Evolutionary conservation across 139 green algal species (phyloP).

Genomic region (Chlamydomonas incerta): DNA sequence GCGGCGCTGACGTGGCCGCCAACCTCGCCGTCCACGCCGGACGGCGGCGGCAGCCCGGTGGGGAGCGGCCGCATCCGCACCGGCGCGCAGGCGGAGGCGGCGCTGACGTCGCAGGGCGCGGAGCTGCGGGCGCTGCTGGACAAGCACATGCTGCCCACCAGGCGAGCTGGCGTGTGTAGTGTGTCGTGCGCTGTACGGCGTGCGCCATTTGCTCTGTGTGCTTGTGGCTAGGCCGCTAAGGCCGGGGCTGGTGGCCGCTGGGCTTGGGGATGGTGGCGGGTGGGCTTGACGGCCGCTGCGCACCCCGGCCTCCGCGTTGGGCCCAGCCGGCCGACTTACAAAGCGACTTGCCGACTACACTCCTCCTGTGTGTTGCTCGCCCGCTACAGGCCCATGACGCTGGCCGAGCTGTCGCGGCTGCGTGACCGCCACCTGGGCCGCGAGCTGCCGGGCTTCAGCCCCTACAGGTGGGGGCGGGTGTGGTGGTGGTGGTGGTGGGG

Average conservation of each 20-base stretch:
- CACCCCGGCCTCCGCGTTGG: neutral
- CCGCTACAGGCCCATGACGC: neutral
- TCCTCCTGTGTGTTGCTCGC: neutral
- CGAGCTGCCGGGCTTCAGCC: conserved; percentile 44
- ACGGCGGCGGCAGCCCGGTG: neutral
- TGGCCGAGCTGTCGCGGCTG: conserved; percentile 25
- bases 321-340: neutral
- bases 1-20: too few species aligned
- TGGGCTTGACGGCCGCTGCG: too few species aligned
- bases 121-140: neutral
- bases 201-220: too few species aligned
- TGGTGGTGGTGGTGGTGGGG: too few species aligned
- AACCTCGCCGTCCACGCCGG: too few species aligned
- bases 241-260: too few species aligned
- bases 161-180: too few species aligned
- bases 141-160: neutral
- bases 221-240: too few species aligned
- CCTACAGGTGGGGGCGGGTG: conserved; percentile 8
- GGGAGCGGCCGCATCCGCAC: neutral
- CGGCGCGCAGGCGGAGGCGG: neutral
- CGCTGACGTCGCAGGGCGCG: neutral
- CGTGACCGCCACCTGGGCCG: neutral
- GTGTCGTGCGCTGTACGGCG: too few species aligned
- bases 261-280: too few species aligned
- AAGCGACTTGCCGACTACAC: too few species aligned